Base-by-base conservation (phyloP, 495 filamentous ascomycete genomes). In the Glonium stellatum region DNA sequence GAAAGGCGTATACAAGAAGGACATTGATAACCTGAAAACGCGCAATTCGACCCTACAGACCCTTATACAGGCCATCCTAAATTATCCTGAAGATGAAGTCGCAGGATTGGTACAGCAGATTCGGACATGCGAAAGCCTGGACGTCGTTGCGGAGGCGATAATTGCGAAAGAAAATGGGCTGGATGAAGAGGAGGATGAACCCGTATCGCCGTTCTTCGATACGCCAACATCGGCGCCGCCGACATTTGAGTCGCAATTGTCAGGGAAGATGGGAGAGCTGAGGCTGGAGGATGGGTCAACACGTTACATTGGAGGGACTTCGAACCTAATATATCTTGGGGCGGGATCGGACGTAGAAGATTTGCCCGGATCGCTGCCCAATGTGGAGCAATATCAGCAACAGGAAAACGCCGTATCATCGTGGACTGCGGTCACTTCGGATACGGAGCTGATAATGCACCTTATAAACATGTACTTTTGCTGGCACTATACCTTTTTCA, bases 401-500 rank as follows among this genome's bases (percentile, higher is more conserved):
- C 76, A 78, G 69, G 81, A 83, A 27, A 76, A 88, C 53, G 84
- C 90, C 6, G 77, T 92, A 25, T 83, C 81, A 11, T 89, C 85
- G 54, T 98, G 93, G 93, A 96, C 93, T 2, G 78, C 77, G 37
- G 92, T 96, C 21, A 96, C 92, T 9, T 78, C 82, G 46, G 87
- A 97, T 70, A 73, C 84, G 18, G 82, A 85, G 18, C 76, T 96
- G 10, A 82, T 97, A 61, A 81, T 82, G 13, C 95, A 97, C 75
- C 82, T 98, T 11, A 82, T 98, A 66, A 92, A 88, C 59, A 92
- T 97, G 89, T 98, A 98, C 74, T 97, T 97, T 74, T 87, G 86
- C 31, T 98, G 93, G 90, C 93, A 98, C 67, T 98, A 97, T 70
- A 87, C 92, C 11, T 97, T 90, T 72, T 98, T 98, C 75, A 92